phyloP scores from a whole-genome alignment of 495 filamentous ascomycete genomes.

The Cryomyces antarcticus region DNA sequence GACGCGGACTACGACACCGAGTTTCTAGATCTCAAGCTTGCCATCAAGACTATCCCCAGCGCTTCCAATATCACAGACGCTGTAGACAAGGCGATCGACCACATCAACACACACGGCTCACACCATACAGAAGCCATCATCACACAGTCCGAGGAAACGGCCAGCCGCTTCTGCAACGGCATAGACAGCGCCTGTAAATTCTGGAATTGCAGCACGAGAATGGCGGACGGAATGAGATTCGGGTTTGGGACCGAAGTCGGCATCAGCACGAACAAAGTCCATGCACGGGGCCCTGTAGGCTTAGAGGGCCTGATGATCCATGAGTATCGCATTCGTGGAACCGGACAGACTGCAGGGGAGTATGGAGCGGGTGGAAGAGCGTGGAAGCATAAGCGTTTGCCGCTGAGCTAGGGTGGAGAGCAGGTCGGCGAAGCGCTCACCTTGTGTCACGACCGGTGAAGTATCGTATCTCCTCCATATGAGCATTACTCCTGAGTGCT shows the following conservation, averaged over 20 bases:
- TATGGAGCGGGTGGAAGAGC: slow-evolving; percentile 50
- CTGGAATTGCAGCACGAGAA: slow-evolving; percentile 88
- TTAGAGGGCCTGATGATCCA: slow-evolving; percentile 92
- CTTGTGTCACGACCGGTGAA: too few relatives aligned
- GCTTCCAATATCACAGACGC: slow-evolving; percentile 11
- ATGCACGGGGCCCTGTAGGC: slow-evolving; percentile 81
- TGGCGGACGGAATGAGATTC: slow-evolving; percentile 91
- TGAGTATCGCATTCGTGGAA: slow-evolving; percentile 72
- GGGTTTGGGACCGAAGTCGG: slow-evolving; percentile 97
- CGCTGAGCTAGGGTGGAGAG: slow-evolving; percentile 1
- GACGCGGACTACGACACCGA: slow-evolving; percentile 69
- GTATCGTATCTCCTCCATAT: too few relatives aligned
- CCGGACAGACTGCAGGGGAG: slow-evolving; percentile 52
- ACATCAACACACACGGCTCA: slow-evolving; percentile 83
- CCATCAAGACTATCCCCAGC: slow-evolving; percentile 55
- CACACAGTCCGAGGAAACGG: slow-evolving; percentile 40
- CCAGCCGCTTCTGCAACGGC: slow-evolving; percentile 58
- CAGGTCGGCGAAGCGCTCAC: too few relatives aligned
- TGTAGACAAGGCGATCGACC: slow-evolving; percentile 51
- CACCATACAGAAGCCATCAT: slow-evolving; percentile 91
- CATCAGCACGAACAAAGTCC: slow-evolving; percentile 97
- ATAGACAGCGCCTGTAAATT: slow-evolving; percentile 87
- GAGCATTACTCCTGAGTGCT: too few relatives aligned
- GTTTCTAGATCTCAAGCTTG: slow-evolving; percentile 68
- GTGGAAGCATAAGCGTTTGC: slow-evolving; percentile 49